Evolutionary conservation across 306 rosid genomes (phyloP).

Genomic region (Acacia confusa): DNA sequence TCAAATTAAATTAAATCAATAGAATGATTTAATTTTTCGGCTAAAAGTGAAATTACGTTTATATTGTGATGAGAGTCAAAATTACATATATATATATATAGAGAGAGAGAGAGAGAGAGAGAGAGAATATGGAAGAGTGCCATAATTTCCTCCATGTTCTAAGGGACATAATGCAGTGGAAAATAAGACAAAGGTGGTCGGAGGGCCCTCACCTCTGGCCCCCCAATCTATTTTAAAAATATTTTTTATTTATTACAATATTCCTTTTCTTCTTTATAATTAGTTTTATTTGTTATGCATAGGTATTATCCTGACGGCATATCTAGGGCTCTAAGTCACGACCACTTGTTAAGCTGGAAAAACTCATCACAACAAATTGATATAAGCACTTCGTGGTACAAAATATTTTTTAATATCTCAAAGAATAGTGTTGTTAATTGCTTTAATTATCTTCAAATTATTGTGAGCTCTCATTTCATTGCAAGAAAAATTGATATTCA

Average conservation of each 20-base stretch:
- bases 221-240: background rate
- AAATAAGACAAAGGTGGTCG: conserved; percentile 54
- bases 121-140: conserved; percentile 45
- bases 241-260: background rate
- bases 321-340: too few relatives aligned
- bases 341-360: too few relatives aligned
- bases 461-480: background rate
- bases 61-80: background rate
- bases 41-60: background rate
- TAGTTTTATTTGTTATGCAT: background rate
- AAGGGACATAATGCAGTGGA: conserved; percentile 69
- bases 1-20: background rate
- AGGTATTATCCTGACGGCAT: too few relatives aligned
- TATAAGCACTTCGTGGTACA: too few relatives aligned
- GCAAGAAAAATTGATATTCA: background rate
- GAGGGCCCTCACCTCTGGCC: conserved; percentile 46
- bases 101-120: conserved; percentile 12
- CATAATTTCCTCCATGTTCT: conserved; percentile 94
- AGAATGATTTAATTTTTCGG: background rate
- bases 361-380: too few relatives aligned
- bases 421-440: background rate
- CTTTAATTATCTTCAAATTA: background rate
- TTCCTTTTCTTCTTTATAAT: background rate
- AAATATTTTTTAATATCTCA: background rate
- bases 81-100: too few relatives aligned